A percentile compares a stretch with the other conserved stretches of the same genome.
Evolutionary conservation across 148 eudicot genomes (phyloP).

Genomic region (Pharnaceum exiguum): DNA sequence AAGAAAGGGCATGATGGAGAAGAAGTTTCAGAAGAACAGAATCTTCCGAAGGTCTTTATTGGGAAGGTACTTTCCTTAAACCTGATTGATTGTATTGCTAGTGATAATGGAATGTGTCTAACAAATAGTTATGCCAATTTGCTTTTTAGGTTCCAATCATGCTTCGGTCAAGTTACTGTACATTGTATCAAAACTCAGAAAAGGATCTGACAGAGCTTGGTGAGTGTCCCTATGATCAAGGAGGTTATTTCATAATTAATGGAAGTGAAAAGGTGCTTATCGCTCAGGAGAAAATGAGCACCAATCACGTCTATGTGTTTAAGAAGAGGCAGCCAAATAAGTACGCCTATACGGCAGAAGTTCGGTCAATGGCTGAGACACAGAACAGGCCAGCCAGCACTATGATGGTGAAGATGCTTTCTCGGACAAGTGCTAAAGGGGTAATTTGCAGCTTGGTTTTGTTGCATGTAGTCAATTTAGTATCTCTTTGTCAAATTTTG

Average conservation of each 20-base stretch:
- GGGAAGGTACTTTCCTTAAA: conserved; percentile 61
- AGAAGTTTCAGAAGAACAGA: conserved; percentile 86
- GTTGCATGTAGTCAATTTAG: neutral
- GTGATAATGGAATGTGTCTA: neutral
- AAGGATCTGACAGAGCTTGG: conserved; percentile 98
- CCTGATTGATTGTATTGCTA: neutral
- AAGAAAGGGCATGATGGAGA: conserved; percentile 98
- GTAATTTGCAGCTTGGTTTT: conserved; percentile 33
- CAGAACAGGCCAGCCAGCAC: conserved; percentile 96
- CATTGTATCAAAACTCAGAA: conserved; percentile 87
- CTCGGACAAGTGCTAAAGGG: conserved; percentile 96
- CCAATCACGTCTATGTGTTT: conserved; percentile 95
- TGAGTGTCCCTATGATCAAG: conserved; percentile 97
- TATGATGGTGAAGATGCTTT: conserved; percentile 98
- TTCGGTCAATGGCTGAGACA: conserved; percentile 93
- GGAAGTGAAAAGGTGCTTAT: conserved; percentile 98
- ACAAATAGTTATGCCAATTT: neutral
- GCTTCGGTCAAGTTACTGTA: conserved; percentile 98
- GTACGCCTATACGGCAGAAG: conserved; percentile 94
- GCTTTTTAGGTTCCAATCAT: conserved; percentile 80
- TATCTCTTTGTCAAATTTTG: neutral
- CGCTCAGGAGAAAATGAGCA: conserved; percentile 99
- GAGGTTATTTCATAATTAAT: conserved; percentile 97
- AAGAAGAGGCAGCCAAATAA: conserved; percentile 99
- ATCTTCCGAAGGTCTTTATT: conserved; percentile 89